A percentile compares a stretch with the other conserved stretches of the same genome.
phyloP scores from a whole-genome alignment of 2,329 filamentous ascomycete species.

The Aspergillus pseudonomiae region DNA sequence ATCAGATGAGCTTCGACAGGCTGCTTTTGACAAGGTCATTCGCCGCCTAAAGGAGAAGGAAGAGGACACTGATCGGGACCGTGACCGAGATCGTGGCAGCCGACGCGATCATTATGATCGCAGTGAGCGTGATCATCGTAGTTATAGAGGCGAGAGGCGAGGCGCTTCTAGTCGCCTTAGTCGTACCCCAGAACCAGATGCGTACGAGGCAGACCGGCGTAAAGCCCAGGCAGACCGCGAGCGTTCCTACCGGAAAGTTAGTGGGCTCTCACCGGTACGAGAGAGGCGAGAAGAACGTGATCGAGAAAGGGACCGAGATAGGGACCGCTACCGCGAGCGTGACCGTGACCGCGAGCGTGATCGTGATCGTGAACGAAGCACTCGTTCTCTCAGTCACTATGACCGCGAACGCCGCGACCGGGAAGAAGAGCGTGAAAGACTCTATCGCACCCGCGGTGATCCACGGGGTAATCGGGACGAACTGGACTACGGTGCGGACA shows the following conservation, averaged over 20 bases:
- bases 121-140: constrained; percentile 60
- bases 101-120: constrained; percentile 58
- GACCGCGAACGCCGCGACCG: constrained; percentile 85
- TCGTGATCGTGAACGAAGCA: constrained; percentile 35
- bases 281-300: constrained; percentile 44
- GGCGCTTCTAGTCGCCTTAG: constrained; percentile 63
- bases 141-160: constrained; percentile 43
- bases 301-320: constrained; percentile 37
- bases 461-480: constrained; percentile 81
- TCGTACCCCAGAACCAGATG: constrained; percentile 87
- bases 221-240: constrained; percentile 94
- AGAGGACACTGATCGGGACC: constrained; percentile 71
- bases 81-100: constrained; percentile 51
- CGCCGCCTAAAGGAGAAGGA: constrained; percentile 90
- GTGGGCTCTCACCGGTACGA: constrained; percentile 57
- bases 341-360: constrained; percentile 44
- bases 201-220: constrained; percentile 92
- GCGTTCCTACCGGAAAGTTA: constrained; percentile 86
- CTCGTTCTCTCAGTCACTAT: constrained; percentile 54
- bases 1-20: constrained; percentile 78
- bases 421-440: constrained; percentile 85
- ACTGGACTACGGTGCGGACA: constrained; percentile 83
- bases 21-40: constrained; percentile 89
- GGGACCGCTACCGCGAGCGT: constrained; percentile 45
- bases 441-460: constrained; percentile 80